These are phyloP conservation scores for Acacia acuminata DNA, from an alignment of 306 rosid genomes.

Conservation along the genomic window DNA sequence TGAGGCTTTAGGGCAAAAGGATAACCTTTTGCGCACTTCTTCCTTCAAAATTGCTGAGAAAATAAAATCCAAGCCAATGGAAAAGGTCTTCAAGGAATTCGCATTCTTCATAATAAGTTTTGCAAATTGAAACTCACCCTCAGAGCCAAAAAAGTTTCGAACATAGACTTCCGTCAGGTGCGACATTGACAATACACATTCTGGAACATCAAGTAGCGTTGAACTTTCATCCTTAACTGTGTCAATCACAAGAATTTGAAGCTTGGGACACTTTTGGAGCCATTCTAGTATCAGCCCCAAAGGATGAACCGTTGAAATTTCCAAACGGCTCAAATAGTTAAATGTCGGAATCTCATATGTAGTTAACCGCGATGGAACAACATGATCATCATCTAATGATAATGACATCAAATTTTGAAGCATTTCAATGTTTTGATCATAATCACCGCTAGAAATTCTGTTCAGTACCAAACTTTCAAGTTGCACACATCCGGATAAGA, in stretches of 20 bases:
- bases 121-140: background rate
- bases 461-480: too few species aligned
- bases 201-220: background rate
- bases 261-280: background rate
- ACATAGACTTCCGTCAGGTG: background rate
- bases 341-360: background rate
- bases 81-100: background rate
- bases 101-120: background rate
- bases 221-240: background rate
- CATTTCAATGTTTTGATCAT: background rate
- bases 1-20: too few species aligned
- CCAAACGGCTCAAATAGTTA: background rate
- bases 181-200: background rate
- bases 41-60: too few species aligned
- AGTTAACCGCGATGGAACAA: background rate
- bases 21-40: too few species aligned
- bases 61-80: too few species aligned
- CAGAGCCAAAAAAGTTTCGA: background rate
- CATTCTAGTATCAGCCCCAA: background rate
- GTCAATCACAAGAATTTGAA: background rate
- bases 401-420: background rate
- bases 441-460: too few species aligned
- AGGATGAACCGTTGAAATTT: background rate
- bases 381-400: too few species aligned
- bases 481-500: too few species aligned